Percentiles rank a stretch among this genome's conserved stretches.
These are phyloP conservation scores for Tuber indicum DNA, from an alignment of 495 filamentous ascomycete genomes.

Conservation along the genomic window DNA sequence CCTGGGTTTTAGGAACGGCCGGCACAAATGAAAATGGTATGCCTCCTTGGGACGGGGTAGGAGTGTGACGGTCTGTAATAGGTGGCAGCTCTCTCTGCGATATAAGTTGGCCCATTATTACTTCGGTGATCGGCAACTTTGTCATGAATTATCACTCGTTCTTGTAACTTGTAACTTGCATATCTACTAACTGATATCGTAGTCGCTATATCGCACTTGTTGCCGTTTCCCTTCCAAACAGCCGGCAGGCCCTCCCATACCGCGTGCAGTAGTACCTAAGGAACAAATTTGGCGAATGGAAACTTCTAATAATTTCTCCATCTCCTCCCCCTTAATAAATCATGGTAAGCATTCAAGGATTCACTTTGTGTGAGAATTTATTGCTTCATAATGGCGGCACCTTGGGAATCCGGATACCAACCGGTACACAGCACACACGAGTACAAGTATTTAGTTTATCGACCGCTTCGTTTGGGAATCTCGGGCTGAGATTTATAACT, in stretches of 20 bases:
- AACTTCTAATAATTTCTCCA: neutral
- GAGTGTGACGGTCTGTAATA: neutral
- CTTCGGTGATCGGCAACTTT: neutral
- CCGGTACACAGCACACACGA: neutral
- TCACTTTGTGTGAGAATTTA: neutral
- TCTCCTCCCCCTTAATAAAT: neutral
- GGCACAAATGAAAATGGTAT: neutral
- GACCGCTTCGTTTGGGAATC: neutral
- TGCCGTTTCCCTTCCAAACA: neutral
- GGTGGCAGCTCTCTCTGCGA: no score
- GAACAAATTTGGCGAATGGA: neutral
- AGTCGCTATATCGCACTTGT: neutral
- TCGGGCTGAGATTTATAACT: neutral
- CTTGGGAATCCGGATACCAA: neutral
- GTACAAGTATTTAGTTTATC: neutral
- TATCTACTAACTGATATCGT: neutral
- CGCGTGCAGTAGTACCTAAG: neutral
- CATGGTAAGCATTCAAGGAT: neutral
- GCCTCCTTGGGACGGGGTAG: neutral
- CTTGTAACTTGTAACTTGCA: no score
- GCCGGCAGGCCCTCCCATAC: neutral
- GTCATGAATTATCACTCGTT: neutral
- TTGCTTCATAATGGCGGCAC: neutral
- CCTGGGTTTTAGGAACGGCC: neutral
- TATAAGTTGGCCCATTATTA: neutral